Conservation (phyloP, 768 basidiomycete species). For the Tulasnella sp. region DNA sequence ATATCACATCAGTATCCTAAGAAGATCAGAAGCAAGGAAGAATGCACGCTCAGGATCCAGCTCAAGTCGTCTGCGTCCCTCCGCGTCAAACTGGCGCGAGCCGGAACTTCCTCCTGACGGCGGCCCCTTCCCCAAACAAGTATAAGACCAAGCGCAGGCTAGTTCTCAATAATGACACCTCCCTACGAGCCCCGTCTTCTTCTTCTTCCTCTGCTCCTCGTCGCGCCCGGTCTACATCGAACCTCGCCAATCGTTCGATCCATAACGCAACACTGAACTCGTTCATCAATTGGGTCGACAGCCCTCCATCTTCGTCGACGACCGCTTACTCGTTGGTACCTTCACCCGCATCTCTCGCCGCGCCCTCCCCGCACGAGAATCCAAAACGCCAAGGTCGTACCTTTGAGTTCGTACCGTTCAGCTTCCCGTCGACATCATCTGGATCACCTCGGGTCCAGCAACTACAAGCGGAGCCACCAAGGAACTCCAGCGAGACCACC, state of each 20-base stretch:
- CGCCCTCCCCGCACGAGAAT: not conserved
- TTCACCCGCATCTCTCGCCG: not conserved
- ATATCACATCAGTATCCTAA: too few species aligned
- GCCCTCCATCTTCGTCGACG: not conserved
- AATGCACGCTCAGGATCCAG: too few species aligned
- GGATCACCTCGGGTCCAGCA: too few species aligned
- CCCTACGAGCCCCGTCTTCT: too few species aligned
- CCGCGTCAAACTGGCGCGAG: not conserved
- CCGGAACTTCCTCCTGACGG: not conserved
- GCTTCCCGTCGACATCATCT: not conserved
- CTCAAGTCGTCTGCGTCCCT: too few species aligned
- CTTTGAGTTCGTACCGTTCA: not conserved
- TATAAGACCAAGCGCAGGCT: slow-evolving; percentile 1
- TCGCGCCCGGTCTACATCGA: not conserved
- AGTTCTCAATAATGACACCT: too few species aligned
- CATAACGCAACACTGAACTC: not conserved
- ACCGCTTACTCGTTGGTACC: not conserved
- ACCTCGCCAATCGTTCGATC: not conserved
- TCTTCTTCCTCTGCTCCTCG: too few species aligned
- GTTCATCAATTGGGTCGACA: not conserved
- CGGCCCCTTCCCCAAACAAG: not conserved
- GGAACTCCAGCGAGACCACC: slow-evolving; percentile 1
- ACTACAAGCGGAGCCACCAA: too few species aligned
- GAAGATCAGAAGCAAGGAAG: too few species aligned
- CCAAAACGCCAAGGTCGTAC: not conserved